Base-by-base conservation (phyloP, 352 stramenopile genomes). In the Aphanomyces cochlioides region DNA sequence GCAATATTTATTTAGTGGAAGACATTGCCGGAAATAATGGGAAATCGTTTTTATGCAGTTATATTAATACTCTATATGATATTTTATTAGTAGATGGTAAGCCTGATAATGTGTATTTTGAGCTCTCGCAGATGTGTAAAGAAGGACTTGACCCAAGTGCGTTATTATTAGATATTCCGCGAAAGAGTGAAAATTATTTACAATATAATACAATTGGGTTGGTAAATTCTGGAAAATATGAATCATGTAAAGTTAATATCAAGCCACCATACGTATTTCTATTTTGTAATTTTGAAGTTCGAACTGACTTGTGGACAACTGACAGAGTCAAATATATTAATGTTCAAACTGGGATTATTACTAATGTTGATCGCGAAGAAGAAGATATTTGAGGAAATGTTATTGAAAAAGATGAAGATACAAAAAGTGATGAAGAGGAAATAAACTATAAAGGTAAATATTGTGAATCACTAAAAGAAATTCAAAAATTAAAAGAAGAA, bases 31-130 rank as follows among this genome's bases (percentile, higher is more conserved):
- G 43, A 50, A 50, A 50, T 50, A 50, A 50, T 50, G 43, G 43
- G 17, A 50, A 50, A 50, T 50, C 43, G 17, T 50, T n/a, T 50
- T 50, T 50, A 50, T 50, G 43, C 2, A 50, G 43, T 50, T 50
- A 50, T 50, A 50, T 50, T n/a, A 50, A 50, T n/a, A 50, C 17
- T 50, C 43, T 50, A 50, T 50, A 50, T n/a, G 43, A 50, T 50
- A n/a, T 50, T 12, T 50, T 50, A 50, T n/a, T 50, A 50, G 43
- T 50, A 12, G 43, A 50, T n/a, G 17, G 43, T 50, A 50, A 50
- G 2, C 43, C 43, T 50, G 43, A 50, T 50, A 50, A 50, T 50
- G 43, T 50, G 43, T n/a, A 50, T 50, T 50, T n/a, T 50, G 1
- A 50, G 17, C 43, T 50, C 10, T 50, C 43, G 2, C 43, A 50